Evolutionary conservation across 164 flowering plant genomes (phyloP).

Genomic region (Protea cynaroides): DNA sequence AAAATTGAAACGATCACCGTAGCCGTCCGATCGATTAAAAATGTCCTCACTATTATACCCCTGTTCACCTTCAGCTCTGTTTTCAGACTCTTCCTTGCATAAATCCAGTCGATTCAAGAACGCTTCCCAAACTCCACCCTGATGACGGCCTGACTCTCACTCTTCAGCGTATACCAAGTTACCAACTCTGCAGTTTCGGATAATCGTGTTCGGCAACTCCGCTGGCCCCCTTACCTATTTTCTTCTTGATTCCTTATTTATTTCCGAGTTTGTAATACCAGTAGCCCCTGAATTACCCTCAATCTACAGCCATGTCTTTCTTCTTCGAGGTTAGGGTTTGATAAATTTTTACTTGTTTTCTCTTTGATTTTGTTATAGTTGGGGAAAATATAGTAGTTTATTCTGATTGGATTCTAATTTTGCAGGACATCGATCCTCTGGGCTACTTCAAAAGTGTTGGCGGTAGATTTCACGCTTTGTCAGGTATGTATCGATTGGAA

Average conservation of each 20-base stretch:
- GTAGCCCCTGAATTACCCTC: not conserved
- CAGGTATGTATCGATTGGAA: conserved; percentile 19
- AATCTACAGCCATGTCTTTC: conserved; percentile 3
- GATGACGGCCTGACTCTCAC: too few relatives aligned
- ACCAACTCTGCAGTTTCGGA: too few relatives aligned
- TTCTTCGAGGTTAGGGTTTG: conserved; percentile 8
- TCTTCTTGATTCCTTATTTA: not conserved
- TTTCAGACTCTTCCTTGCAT: not conserved
- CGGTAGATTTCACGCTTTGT: conserved; percentile 19
- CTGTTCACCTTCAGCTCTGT: not conserved
- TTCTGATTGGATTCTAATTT: not conserved
- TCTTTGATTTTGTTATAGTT: not conserved
- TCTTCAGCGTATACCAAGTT: not conserved
- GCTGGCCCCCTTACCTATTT: too few relatives aligned
- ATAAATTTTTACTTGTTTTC: conserved; percentile 2
- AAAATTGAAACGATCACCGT: not conserved
- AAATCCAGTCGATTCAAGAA: not conserved
- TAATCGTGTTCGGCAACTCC: too few relatives aligned
- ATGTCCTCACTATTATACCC: conserved; percentile 51
- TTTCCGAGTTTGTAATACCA: not conserved
- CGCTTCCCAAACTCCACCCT: not conserved
- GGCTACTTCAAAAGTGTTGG: conserved; percentile 15
- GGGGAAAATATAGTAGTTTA: not conserved
- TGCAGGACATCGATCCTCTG: conserved; percentile 34
- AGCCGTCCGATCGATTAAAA: conserved; percentile 9